phyloP scores from a whole-genome alignment of 2,329 filamentous ascomycete genomes.

The Cryoendolithus antarcticus region DNA sequence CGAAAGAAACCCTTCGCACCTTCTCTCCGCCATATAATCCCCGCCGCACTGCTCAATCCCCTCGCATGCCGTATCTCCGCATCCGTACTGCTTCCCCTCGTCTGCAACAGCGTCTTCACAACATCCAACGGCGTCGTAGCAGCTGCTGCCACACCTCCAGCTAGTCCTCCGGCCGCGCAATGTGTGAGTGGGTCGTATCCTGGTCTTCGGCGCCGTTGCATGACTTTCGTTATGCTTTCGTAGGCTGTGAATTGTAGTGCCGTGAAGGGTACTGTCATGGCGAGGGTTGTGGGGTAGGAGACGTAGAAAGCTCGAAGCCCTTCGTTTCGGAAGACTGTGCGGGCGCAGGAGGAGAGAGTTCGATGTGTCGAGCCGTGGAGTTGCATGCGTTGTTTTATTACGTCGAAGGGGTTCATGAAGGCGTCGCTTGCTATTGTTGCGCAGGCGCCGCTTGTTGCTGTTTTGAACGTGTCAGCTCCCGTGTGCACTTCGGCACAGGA shows the following conservation, averaged over 20 bases:
- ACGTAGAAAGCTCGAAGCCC: constrained; percentile 91
- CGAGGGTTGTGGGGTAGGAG: constrained; percentile 93
- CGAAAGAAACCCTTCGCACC: constrained; percentile 84
- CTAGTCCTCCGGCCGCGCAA: constrained; percentile 81
- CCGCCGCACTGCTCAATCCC: constrained; percentile 65
- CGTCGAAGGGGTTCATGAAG: constrained; percentile 98
- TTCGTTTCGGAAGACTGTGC: constrained; percentile 75
- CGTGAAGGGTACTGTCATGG: constrained; percentile 97
- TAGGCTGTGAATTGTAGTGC: constrained; percentile 96
- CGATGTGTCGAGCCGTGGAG: constrained; percentile 90
- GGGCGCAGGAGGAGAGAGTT: constrained; percentile 75
- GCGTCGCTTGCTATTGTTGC: constrained; percentile 96
- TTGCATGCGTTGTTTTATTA: constrained; percentile 99
- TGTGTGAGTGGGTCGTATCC: constrained; percentile 88
- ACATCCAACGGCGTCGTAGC: constrained; percentile 95
- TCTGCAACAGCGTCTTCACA: constrained; percentile 95
- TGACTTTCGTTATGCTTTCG: constrained; percentile 85
- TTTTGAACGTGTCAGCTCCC: constrained; percentile 22
- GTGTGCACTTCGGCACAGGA: not conserved
- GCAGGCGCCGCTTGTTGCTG: constrained; percentile 83
- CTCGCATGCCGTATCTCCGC: constrained; percentile 70
- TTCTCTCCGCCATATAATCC: constrained; percentile 70
- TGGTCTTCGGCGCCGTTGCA: constrained; percentile 49
- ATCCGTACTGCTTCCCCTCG: constrained; percentile 71
- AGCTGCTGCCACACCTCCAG: constrained; percentile 84